Base-by-base conservation (phyloP, 225 moss, liverwort and hornwort species). In the Pseudisothecium myosuroides region DNA sequence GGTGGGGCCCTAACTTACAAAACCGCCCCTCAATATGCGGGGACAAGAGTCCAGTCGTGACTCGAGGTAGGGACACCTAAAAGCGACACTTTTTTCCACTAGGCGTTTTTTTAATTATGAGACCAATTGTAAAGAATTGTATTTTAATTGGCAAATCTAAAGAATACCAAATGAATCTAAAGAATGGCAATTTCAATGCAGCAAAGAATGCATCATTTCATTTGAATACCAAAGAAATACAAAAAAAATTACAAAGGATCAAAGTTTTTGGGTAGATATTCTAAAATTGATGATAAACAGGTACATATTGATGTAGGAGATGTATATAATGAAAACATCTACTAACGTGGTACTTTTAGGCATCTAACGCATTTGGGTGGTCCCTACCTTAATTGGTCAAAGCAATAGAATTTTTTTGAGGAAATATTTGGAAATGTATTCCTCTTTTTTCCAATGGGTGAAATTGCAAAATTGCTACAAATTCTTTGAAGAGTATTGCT, bases 361-460 rank as follows among this genome's bases (percentile, higher is more conserved):
- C 7, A 49, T 1, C 1, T 10, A 4, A 5, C 0, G 3, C 19
- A 75, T 49, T 32, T 21, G 20, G 21, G 7, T 34, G 50, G 13
- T 20, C 0, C 21, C 50, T 76, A 34, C 1, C 0, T 50, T 34
- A 55, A 13, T 34, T 3, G 0, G 2, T 76, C 2, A 34, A 22
- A 76, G 18, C 3, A 32, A 13, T 50, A 21, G 7, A 76, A 32
- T 12, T 12, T 7, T 43, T 10, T 76, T 50, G 2, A 49, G 0
- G 16, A 3, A 20, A 32, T 50, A 32, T 50, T 50, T 19, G 7
- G 32, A 1, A 7, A 32, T 20, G 12, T 50, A 5, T 20, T 31
- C 7, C 1, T 50, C 20, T 0, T 8, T 32, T 32, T 49, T 32
- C 32, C 7, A 76, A 50, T 20, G 2, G 20, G 7, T 32, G 50